phyloP scores from a whole-genome alignment of 768 basidiomycete species.

The Leccinum pellstonianum region DNA sequence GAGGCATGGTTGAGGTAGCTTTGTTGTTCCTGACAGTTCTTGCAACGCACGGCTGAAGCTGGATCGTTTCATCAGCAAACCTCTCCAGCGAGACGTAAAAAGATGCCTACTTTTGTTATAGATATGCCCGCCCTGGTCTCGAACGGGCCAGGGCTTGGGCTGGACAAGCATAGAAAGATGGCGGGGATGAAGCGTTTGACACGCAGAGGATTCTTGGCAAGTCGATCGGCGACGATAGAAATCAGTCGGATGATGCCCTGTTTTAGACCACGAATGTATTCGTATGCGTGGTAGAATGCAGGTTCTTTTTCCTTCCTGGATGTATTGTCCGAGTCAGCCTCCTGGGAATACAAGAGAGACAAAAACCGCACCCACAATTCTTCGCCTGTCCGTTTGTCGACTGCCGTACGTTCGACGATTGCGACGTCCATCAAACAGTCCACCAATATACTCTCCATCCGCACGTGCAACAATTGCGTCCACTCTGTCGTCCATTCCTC shows the following conservation, averaged over 20 bases:
- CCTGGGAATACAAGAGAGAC: constrained; percentile 1
- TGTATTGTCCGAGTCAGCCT: constrained; percentile 2
- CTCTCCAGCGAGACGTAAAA: background rate
- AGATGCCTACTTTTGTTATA: constrained; percentile 63
- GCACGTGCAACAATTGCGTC: constrained; percentile 74
- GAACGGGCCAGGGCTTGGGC: constrained; percentile 82
- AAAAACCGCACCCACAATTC: constrained; percentile 46
- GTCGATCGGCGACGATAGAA: constrained; percentile 68
- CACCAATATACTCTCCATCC: constrained; percentile 80
- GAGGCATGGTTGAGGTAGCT: no score
- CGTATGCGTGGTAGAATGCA: constrained; percentile 89
- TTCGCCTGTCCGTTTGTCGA: constrained; percentile 59
- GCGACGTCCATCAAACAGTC: constrained; percentile 85
- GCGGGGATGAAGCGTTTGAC: constrained; percentile 79
- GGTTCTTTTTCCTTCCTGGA: constrained; percentile 75
- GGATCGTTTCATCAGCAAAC: constrained; percentile 3
- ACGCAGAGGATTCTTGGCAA: constrained; percentile 70
- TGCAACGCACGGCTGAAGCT: constrained; percentile 88
- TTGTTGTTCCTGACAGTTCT: constrained; percentile 51
- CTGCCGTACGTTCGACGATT: constrained; percentile 62
- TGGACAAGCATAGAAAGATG: constrained; percentile 94
- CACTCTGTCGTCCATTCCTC: constrained; percentile 80
- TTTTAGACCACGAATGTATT: constrained; percentile 90
- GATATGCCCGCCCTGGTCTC: constrained; percentile 81
- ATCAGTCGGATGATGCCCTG: constrained; percentile 91